Conservation (phyloP, 2,329 filamentous ascomycete genomes). For the Beauveria varroae region DNA sequence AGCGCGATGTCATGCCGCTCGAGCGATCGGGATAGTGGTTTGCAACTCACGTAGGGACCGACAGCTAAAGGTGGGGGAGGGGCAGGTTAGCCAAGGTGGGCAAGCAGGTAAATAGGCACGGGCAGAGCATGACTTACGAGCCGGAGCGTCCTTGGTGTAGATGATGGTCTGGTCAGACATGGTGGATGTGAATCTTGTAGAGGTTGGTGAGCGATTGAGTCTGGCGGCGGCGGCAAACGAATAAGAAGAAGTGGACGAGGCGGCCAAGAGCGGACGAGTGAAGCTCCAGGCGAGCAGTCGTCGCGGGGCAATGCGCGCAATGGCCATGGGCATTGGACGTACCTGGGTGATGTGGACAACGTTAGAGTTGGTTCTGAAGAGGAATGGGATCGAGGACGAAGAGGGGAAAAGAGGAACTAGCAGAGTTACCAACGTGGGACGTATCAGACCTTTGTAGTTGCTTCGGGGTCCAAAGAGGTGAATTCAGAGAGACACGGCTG, state of each 20-base stretch:
- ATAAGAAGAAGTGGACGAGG: neutral
- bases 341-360: conserved; percentile 14
- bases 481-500: neutral
- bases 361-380: neutral
- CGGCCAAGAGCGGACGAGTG: neutral
- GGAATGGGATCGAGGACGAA: neutral
- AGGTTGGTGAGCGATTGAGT: conserved; percentile 5
- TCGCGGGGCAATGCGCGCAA: conserved; percentile 15
- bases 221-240: neutral
- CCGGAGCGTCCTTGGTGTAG: conserved; percentile 52
- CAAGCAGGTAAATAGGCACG: neutral
- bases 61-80: conserved; percentile 36
- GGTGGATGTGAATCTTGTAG: conserved; percentile 22
- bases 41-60: conserved; percentile 52
- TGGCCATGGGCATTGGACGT: conserved; percentile 21
- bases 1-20: neutral
- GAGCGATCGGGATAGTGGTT: neutral
- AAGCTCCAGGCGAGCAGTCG: neutral
- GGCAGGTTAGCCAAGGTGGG: conserved; percentile 10
- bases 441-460: neutral
- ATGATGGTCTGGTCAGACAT: conserved; percentile 44
- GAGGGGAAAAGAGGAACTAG: neutral
- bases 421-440: conserved; percentile 3
- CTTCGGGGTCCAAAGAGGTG: neutral
- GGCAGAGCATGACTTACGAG: conserved; percentile 36